Evolutionary conservation across 192 early-diverging fungal genomes (phyloP), one percentile per base, ranked within the genome.

Genomic region (Coemansia sp.): DNA sequence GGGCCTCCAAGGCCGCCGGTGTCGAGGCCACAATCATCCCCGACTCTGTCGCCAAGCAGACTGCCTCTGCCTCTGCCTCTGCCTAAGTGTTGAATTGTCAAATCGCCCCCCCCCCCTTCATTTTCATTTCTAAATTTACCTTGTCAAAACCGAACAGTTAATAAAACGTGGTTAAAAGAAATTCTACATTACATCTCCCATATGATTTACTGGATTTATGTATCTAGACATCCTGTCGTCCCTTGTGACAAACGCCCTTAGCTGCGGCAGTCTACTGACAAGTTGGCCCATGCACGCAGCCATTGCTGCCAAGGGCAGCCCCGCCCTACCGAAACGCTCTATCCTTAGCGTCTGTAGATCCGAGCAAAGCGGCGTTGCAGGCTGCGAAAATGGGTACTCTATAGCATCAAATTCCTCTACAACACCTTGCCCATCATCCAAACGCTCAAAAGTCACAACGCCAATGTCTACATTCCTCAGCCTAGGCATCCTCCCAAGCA

Each of bases 61-160:
- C 39, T 16, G 39, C 39, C 0, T 42, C 39, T 16, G 39, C 39
- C 39, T 42, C 39, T 60, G 83, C 86, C n/a, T n/a, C n/a, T 48
- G 76, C 82, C 4, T 85, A 85, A 0, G n/a, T n/a, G n/a, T n/a
- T n/a, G n/a, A n/a, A n/a, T n/a, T n/a, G n/a, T n/a, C n/a, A n/a
- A n/a, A n/a, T n/a, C n/a, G n/a, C n/a, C n/a, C n/a, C n/a, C n/a
- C n/a, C n/a, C n/a, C n/a, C n/a, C n/a, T n/a, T n/a, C n/a, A n/a
- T 49, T 49, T 49, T n/a, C 47, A 19, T 82, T 84, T 32, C 83
- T 85, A 49, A 78, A 32, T 34, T n/a, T n/a, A n/a, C n/a, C n/a
- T n/a, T n/a, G n/a, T n/a, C n/a, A n/a, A n/a, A n/a, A n/a, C n/a
- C n/a, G n/a, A n/a, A n/a, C n/a, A n/a, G n/a, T n/a, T n/a, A n/a